Evolutionary conservation across 2,329 filamentous ascomycete genomes (phyloP).

Genomic region (Alternaria alternata): DNA sequence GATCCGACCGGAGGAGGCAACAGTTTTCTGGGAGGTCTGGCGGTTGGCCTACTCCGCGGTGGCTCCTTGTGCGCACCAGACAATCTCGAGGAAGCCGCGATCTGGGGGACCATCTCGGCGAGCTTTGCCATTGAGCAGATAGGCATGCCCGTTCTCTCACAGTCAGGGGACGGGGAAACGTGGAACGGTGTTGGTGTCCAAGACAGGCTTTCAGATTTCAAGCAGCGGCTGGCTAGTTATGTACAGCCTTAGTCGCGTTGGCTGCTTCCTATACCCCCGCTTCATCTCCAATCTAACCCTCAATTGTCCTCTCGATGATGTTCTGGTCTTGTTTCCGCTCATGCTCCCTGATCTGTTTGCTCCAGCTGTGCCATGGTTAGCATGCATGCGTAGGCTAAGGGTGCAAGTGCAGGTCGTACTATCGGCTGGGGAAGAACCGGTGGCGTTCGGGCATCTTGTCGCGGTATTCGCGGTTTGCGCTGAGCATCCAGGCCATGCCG

Average conservation of each 20-base stretch:
- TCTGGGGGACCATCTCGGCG: conserved; percentile 82
- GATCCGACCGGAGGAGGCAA: conserved; percentile 97
- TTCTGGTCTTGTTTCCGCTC: conserved; percentile 61
- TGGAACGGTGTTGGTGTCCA: conserved; percentile 59
- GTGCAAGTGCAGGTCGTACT: conserved; percentile 63
- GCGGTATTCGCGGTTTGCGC: conserved; percentile 76
- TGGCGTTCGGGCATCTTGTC: conserved; percentile 78
- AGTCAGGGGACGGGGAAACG: conserved; percentile 46
- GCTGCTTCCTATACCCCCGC: conserved; percentile 7
- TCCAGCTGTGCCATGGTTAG: conserved; percentile 65
- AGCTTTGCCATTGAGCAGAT: conserved; percentile 96
- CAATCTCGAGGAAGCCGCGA: conserved; percentile 72
- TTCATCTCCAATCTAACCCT: conserved; percentile 10
- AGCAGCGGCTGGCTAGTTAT: conserved; percentile 49
- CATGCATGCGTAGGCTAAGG: conserved; percentile 8
- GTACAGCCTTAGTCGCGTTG: conserved; percentile 46
- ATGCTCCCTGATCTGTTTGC: conserved; percentile 74
- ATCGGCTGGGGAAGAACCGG: conserved; percentile 84
- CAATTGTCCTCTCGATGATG: conserved; percentile 24
- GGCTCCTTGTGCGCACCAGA: conserved; percentile 56
- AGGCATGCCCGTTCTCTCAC: conserved; percentile 72
- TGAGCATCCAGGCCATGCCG: conserved; percentile 73
- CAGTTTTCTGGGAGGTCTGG: conserved; percentile 75
- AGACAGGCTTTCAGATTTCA: conserved; percentile 55
- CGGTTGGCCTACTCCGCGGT: conserved; percentile 62